Evolutionary conservation across 257 asterid genomes (phyloP).

Genomic region (Solanum medicagineum): DNA sequence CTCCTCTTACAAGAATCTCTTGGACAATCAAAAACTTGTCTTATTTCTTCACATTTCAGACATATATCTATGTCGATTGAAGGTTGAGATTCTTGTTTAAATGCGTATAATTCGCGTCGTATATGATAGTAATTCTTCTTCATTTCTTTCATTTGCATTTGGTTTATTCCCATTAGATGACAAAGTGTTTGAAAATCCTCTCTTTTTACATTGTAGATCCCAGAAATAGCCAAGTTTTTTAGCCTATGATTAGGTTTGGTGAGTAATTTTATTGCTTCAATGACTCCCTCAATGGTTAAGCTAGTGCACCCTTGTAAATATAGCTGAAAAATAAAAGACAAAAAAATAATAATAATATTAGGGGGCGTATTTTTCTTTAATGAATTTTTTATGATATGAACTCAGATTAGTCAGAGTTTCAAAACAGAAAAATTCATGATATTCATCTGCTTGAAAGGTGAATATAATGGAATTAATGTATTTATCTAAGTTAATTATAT

Average conservation of each 20-base stretch:
- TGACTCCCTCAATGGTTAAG: conserved; percentile 51
- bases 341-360: no score
- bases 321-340: conserved; percentile 21
- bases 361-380: not conserved
- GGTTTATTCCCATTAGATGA: conserved; percentile 13
- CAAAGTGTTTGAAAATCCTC: conserved; percentile 33
- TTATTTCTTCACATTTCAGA: conserved; percentile 34
- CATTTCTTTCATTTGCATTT: not conserved
- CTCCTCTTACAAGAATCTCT: conserved; percentile 9
- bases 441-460: not conserved
- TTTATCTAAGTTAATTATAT: not conserved
- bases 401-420: not conserved
- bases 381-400: not conserved
- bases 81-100: not conserved
- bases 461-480: not conserved
- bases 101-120: conserved; percentile 2
- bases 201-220: conserved; percentile 24
- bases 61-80: conserved; percentile 54
- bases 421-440: not conserved
- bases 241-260: conserved; percentile 17
- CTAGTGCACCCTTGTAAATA: conserved; percentile 60
- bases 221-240: conserved; percentile 33
- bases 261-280: conserved; percentile 34
- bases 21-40: conserved; percentile 59
- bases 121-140: conserved; percentile 19